Evolutionary conservation across 2,329 filamentous ascomycete genomes (phyloP), one percentile per base, ranked within the genome.

Genomic region (Penicillium fuscoglaucum): DNA sequence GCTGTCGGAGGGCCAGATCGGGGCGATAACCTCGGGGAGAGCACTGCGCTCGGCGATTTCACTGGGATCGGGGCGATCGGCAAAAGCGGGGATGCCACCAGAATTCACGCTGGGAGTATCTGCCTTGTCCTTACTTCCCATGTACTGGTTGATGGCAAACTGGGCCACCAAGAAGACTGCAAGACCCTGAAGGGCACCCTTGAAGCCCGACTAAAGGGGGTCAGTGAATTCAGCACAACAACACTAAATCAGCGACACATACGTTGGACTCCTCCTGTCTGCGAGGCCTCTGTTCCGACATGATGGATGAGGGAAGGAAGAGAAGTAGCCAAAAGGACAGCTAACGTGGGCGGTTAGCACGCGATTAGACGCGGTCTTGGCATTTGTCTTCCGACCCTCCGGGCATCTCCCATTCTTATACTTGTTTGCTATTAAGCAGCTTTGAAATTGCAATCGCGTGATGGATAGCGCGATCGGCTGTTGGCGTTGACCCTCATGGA

Each of bases 1-100:
- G 68, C 86, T 90, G 72, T 95, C 86, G 48, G 84, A 79, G 2
- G 90, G 87, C 95, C 95, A 99, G 70, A 98, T 91, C 24, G 95
- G 93, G 39, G 90, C 90, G 61, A 97, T 89, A 72, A 87, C 88
- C 51, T 81, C 76, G 24, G 87, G 87, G 65, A 76, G 87, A 74
- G 70, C 87, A 78, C 59, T 73, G 57, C 72, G 71, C 46, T 70
- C 62, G 51, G 70, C 57, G 55, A 75, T 64, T 57, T 75, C 70
- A 61, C 67, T 71, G 41, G 75, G 72, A 60, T 80, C 75, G n/a
- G 89, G 87, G 52, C 89, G 84, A 60, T 87, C 79, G 54, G 82
- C 79, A 71, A 87, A 92, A 19, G 86, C 76, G 29, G 88, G 87
- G 55, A 91, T 86, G 40, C 63, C 67, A 45, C 62, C 68, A 17